phyloP scores from a whole-genome alignment of 192 early-diverging fungal genomes.

The Lunasporangiospora selenospora region DNA sequence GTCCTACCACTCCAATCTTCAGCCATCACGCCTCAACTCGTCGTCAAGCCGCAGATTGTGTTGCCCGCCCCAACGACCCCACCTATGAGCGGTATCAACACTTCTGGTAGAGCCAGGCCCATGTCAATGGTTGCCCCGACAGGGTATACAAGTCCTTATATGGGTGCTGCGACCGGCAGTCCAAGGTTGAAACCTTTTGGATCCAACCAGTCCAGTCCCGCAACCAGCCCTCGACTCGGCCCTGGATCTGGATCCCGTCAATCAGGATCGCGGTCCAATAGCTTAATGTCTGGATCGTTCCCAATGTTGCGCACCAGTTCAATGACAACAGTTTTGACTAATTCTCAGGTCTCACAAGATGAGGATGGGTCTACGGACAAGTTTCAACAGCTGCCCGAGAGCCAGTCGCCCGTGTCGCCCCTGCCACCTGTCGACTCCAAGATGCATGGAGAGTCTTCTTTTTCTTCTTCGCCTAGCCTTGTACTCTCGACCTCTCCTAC shows the following conservation, averaged over 20 bases:
- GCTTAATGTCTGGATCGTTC: conserved; percentile 27
- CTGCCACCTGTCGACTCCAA: not conserved
- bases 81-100: conserved; percentile 42
- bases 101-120: conserved; percentile 26
- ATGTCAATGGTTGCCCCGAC: conserved; percentile 35
- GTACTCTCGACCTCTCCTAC: conserved; percentile 4
- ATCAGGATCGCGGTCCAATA: conserved; percentile 23
- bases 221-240: conserved; percentile 35
- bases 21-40: conserved; percentile 32
- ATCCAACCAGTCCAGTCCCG: conserved; percentile 41
- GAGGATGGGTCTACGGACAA: too few species aligned
- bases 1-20: conserved; percentile 26
- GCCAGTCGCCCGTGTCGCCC: conserved; percentile 9
- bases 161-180: not conserved
- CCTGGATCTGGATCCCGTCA: conserved; percentile 13
- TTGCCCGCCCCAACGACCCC: conserved; percentile 39
- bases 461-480: too few species aligned
- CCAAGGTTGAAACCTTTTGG: not conserved
- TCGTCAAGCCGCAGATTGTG: conserved; percentile 47
- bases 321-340: conserved; percentile 5
- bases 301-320: conserved; percentile 38
- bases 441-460: too few species aligned
- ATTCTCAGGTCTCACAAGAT: not conserved
- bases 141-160: conserved; percentile 21
- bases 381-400: too few species aligned